Conservation (phyloP, 2,329 filamentous ascomycete genomes). For the Gyromitra esculenta region DNA sequence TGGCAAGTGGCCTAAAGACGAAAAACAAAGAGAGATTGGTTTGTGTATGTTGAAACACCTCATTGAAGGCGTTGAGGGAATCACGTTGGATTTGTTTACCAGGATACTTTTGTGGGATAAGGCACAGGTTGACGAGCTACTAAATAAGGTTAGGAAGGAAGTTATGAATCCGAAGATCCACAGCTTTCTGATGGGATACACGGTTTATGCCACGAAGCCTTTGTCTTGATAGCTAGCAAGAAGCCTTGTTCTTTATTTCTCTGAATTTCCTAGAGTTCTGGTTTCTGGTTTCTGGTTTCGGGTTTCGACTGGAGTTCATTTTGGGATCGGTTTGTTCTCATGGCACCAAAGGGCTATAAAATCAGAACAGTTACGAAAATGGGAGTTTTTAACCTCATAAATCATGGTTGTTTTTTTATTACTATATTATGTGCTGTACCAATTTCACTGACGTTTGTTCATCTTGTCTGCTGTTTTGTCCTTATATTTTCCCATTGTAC, state of each 20-base stretch:
- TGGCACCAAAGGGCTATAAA: slow-evolving; percentile 1
- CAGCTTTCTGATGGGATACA: slow-evolving; percentile 1
- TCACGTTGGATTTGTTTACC: slow-evolving; percentile 36
- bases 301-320: slow-evolving; percentile 27
- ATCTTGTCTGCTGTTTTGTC: no score
- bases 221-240: neutral
- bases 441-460: no score
- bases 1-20: slow-evolving; percentile 64
- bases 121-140: slow-evolving; percentile 26
- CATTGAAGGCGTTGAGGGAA: slow-evolving; percentile 37
- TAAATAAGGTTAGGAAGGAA: slow-evolving; percentile 23
- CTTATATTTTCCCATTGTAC: no score
- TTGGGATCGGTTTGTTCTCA: neutral
- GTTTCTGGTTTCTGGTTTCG: slow-evolving; percentile 6
- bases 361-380: neutral
- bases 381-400: neutral
- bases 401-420: neutral
- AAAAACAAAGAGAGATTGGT: slow-evolving; percentile 56
- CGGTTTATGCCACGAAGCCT: slow-evolving; percentile 33
- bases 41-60: slow-evolving; percentile 29
- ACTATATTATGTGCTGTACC: neutral
- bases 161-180: slow-evolving; percentile 28
- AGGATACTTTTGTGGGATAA: slow-evolving; percentile 39
- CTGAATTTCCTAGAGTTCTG: neutral
- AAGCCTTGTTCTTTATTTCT: neutral